Evolutionary conservation across 352 stramenopile species (phyloP), one percentile per base, ranked within the genome.

Genomic region (Phytophthora ramorum): DNA sequence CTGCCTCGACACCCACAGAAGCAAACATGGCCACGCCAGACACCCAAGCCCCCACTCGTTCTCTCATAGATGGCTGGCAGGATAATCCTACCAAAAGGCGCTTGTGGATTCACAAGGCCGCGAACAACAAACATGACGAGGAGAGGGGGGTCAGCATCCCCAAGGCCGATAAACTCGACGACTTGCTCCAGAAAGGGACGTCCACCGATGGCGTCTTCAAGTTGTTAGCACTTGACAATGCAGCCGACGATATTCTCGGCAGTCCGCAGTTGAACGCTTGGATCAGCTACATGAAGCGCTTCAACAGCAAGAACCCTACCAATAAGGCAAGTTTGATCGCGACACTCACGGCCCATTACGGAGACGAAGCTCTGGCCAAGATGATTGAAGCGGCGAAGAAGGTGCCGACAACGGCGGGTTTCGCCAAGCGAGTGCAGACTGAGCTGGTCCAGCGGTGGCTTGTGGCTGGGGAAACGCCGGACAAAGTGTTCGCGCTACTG

Each of bases 251-350:
- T 8, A 8, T 66, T 13, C 40, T 57, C 1, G 14, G 20, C 16
- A 55, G 43, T 28, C 45, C 45, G 5, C 17, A 50, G 14, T 17
- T 66, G n/a, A 47, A 28, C 49, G 49, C 28, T 22, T 59, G 37
- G 58, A 26, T 66, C 28, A 53, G 4, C 16, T 66, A 60, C 58
- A 60, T 66, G 28, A 66, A 66, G 17, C 20, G 28, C 2, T 67
- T 62, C 20, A 67, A 67, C 34, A 10, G 16, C 7, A 8, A 54
- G 19, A 67, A 67, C 24, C 50, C 59, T 5, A 51, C 4, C 10
- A 24, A 50, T 9, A 34, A 51, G 20, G 48, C 44, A 3, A 62
- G n/a, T 46, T 19, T 68, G 41, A 51, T 68, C 17, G 10, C 35
- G 2, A 63, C 59, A 7, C 28, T 68, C 14, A 51, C 51, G 3